Evolutionary conservation across 805 yeast species (phyloP).

Genomic region (Wickerhamomyces xylosicus): DNA sequence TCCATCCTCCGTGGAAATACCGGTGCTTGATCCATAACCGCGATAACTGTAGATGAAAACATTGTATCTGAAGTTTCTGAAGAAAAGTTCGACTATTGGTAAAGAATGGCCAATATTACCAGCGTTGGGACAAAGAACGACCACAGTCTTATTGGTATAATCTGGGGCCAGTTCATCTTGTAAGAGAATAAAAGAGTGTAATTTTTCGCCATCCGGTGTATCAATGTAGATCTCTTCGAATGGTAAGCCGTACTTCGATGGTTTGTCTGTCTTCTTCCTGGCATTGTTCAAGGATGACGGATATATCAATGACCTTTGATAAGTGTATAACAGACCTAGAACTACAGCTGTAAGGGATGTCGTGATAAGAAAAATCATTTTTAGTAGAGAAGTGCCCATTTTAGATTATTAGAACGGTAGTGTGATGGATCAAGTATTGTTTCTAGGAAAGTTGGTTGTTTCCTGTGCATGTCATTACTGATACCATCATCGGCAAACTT

Average conservation of each 20-base stretch:
- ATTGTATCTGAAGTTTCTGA: conserved; percentile 52
- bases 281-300: conserved; percentile 78
- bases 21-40: conserved; percentile 82
- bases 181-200: conserved; percentile 55
- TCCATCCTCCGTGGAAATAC: conserved; percentile 68
- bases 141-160: conserved; percentile 54
- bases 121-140: conserved; percentile 85
- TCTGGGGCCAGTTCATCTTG: conserved; percentile 30
- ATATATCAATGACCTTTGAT: conserved; percentile 64
- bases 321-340: conserved; percentile 44
- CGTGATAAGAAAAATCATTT: conserved; percentile 32
- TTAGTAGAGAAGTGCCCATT: too few relatives aligned
- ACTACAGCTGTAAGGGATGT: conserved; percentile 33
- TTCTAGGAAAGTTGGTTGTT: too few relatives aligned
- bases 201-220: conserved; percentile 60
- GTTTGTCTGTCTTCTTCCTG: conserved; percentile 60
- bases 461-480: too few relatives aligned
- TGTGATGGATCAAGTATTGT: too few relatives aligned
- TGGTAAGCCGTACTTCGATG: conserved; percentile 56
- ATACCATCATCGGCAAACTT: too few relatives aligned
- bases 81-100: conserved; percentile 69
- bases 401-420: too few relatives aligned
- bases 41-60: conserved; percentile 82
- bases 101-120: conserved; percentile 91
- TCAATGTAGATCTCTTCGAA: conserved; percentile 49